Evolutionary conservation across 108 stramenopile species (phyloP), one percentile per base, ranked within the genome.

Genomic region (Ochromonas danica): DNA sequence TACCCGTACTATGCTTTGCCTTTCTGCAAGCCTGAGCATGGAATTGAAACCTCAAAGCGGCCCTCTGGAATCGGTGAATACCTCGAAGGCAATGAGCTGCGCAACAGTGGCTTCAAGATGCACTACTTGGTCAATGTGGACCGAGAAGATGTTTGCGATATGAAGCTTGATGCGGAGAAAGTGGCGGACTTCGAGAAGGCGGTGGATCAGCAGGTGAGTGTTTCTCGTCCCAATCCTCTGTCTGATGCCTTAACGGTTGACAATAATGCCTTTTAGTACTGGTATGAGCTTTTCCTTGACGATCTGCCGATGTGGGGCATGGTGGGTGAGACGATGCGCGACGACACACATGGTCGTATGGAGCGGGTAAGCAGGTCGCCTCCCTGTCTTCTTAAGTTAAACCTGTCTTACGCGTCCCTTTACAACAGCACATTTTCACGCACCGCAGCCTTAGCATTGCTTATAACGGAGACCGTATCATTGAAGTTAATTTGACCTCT

Each of bases 231-330:
- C 57, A 60, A 25, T 60, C 25, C 25, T 60, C 57, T 25, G 25
- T 25, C 25, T 60, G n/a, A 60, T 60, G 25, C 25, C 57, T n/a
- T n/a, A n/a, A n/a, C n/a, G n/a, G n/a, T n/a, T n/a, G n/a, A n/a
- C n/a, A n/a, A n/a, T n/a, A n/a, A n/a, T n/a, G n/a, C 22, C 43
- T 91, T 94, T 70, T 89, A 94, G 70, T 98, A 95, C 92, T 92
- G 94, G 85, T 97, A 96, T 85, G 94, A 97, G 87, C 91, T 98
- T 90, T 96, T 95, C 79, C 74, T 97, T 57, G 97, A 98, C 74
- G 96, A 97, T 77, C 88, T 98, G 60, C 97, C 97, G 35, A 86
- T 97, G 6, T 98, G 95, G 94, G 95, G 95, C 33, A 94, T 95
- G 93, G 95, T 98, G 30, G 97, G 97, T 40, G 93, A 95, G 85